A percentile compares a stretch with the other conserved stretches of the same genome.
Evolutionary conservation across 495 filamentous ascomycete species (phyloP).

Genomic region (Hypomontagnella submonticulosa): DNA sequence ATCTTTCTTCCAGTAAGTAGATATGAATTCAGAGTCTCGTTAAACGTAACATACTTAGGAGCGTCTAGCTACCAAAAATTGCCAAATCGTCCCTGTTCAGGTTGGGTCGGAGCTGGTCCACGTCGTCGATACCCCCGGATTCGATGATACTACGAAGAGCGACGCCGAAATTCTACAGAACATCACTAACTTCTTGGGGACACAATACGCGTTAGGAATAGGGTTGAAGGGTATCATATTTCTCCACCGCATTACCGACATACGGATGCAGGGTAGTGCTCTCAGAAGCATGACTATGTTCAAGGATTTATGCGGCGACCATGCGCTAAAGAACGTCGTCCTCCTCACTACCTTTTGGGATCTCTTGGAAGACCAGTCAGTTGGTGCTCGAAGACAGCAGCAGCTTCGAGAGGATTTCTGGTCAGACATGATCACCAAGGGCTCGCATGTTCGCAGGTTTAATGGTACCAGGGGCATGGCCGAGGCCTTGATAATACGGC

Average conservation of each 20-base stretch:
- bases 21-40: not conserved
- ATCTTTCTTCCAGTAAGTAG: slow-evolving; percentile 4
- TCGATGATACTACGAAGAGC: slow-evolving; percentile 58
- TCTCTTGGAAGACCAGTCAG: slow-evolving; percentile 27
- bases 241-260: slow-evolving; percentile 58
- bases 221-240: slow-evolving; percentile 53
- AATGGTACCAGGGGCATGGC: not conserved
- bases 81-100: not conserved
- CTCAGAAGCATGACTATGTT: slow-evolving; percentile 55
- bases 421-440: too few relatives aligned
- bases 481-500: not conserved
- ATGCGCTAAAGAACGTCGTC: slow-evolving; percentile 52
- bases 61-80: slow-evolving; percentile 1
- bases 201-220: slow-evolving; percentile 40
- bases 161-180: slow-evolving; percentile 56
- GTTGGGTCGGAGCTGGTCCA: slow-evolving; percentile 30
- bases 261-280: slow-evolving; percentile 50
- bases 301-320: slow-evolving; percentile 53
- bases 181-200: slow-evolving; percentile 49
- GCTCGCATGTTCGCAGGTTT: not conserved
- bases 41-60: not conserved
- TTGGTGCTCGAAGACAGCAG: slow-evolving; percentile 38
- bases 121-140: slow-evolving; percentile 64
- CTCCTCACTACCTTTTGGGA: slow-evolving; percentile 59
- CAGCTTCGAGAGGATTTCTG: slow-evolving; percentile 36